Conservation (phyloP, 345 rosid genomes). For the Eucalyptus coolabah region DNA sequence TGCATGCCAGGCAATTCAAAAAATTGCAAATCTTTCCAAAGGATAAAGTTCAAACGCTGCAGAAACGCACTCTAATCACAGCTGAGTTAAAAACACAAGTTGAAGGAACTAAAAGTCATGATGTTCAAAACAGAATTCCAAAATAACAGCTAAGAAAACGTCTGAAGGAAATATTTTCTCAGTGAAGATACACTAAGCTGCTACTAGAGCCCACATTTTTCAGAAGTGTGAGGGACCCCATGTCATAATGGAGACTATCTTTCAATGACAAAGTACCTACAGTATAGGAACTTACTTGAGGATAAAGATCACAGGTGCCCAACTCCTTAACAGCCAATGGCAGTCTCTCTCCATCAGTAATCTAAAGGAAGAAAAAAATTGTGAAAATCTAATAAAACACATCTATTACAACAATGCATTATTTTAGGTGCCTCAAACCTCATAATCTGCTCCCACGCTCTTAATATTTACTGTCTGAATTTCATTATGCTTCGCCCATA, state of each 20-base stretch:
- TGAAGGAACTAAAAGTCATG: neutral
- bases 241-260: neutral
- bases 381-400: neutral
- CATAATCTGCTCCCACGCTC: constrained; percentile 95
- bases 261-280: neutral
- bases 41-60: neutral
- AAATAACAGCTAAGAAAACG: neutral
- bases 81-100: neutral
- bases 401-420: neutral
- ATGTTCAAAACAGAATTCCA: neutral
- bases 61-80: neutral
- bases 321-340: constrained; percentile 97
- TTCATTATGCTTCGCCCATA: constrained; percentile 99
- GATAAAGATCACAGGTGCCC: constrained; percentile 99
- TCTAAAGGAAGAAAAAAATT: constrained; percentile 28
- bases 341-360: constrained; percentile 95
- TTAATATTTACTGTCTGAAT: constrained; percentile 97
- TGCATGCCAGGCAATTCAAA: neutral
- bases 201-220: neutral
- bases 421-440: constrained; percentile 30
- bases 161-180: neutral
- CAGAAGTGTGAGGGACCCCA: neutral
- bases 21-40: neutral
- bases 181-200: neutral
- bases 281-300: constrained; percentile 43